Percentiles rank a stretch among this genome's conserved stretches.
Evolutionary conservation across 257 asterid genomes (phyloP).

Genomic region (Fraxinus cuspidata): DNA sequence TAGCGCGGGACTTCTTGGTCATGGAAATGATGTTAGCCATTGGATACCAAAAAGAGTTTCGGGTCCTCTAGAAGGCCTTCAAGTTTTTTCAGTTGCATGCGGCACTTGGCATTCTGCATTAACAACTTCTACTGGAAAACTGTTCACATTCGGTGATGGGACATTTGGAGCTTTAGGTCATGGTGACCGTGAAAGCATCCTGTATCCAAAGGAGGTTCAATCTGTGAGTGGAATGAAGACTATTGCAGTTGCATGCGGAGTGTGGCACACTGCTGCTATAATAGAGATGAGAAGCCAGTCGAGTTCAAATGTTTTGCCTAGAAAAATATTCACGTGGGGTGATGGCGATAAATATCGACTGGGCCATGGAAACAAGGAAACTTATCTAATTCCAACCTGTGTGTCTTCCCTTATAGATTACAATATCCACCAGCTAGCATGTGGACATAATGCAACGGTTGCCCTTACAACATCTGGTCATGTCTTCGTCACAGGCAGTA

Average conservation of each 20-base stretch:
- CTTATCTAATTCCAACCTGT: slow-evolving; percentile 33
- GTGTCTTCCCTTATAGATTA: slow-evolving; percentile 29
- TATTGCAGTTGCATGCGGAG: slow-evolving; percentile 37
- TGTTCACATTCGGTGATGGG: slow-evolving; percentile 41
- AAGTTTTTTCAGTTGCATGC: slow-evolving; percentile 29
- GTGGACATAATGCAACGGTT: slow-evolving; percentile 35
- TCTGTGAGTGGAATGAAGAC: slow-evolving; percentile 30
- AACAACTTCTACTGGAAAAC: slow-evolving; percentile 31
- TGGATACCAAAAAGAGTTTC: slow-evolving; percentile 33
- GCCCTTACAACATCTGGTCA: slow-evolving; percentile 33
- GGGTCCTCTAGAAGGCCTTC: slow-evolving; percentile 28
- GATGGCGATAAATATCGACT: slow-evolving; percentile 43
- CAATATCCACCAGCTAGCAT: slow-evolving; percentile 30
- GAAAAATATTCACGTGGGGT: slow-evolving; percentile 46
- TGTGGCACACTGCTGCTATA: slow-evolving; percentile 49
- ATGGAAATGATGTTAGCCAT: slow-evolving; percentile 17
- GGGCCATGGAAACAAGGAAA: slow-evolving; percentile 38
- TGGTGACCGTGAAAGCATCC: slow-evolving; percentile 27
- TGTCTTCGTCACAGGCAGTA: slow-evolving; percentile 36
- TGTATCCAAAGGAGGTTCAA: slow-evolving; percentile 33
- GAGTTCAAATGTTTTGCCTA: background rate
- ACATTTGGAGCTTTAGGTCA: slow-evolving; percentile 47
- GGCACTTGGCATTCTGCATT: slow-evolving; percentile 46
- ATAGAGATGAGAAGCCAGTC: slow-evolving; percentile 25
- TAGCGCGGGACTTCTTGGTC: slow-evolving; percentile 25